Evolutionary conservation across 2,329 filamentous ascomycete genomes (phyloP).

Genomic region (Botrytis fragariae): DNA sequence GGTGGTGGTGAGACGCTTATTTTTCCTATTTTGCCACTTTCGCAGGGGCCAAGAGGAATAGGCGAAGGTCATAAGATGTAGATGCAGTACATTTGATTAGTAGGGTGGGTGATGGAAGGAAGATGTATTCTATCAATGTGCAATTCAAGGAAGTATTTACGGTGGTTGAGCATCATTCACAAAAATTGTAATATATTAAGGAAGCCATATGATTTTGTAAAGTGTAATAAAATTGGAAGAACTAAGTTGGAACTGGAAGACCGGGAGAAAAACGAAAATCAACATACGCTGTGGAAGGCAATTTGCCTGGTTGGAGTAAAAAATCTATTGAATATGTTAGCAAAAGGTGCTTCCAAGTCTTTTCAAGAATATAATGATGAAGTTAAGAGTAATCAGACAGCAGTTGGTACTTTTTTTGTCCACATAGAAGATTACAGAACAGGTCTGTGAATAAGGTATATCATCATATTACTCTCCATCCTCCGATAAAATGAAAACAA

Average conservation of each 20-base stretch:
- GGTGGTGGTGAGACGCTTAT: slow-evolving; percentile 4
- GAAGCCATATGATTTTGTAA: background rate
- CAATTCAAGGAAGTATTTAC: background rate
- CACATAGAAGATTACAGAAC: slow-evolving; percentile 70
- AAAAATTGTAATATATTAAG: background rate
- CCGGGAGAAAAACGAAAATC: background rate
- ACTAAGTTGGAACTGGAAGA: background rate
- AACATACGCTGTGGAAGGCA: slow-evolving; percentile 6
- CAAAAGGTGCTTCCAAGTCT: background rate
- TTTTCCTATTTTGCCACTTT: background rate
- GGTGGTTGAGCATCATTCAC: background rate
- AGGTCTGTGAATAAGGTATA: slow-evolving; percentile 75
- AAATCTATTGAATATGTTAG: slow-evolving; percentile 20
- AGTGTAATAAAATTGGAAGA: background rate
- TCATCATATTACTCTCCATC: slow-evolving; percentile 60
- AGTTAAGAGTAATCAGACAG: slow-evolving; percentile 61
- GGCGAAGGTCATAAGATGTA: too few relatives aligned
- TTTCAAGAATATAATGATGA: background rate
- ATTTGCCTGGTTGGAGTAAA: background rate
- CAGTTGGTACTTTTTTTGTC: slow-evolving; percentile 74
- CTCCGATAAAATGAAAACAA: slow-evolving; percentile 27
- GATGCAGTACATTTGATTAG: background rate
- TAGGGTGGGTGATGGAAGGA: background rate
- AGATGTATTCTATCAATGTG: background rate
- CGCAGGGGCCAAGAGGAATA: background rate